Evolutionary conservation across 768 basidiomycete species (phyloP), one percentile per base, ranked within the genome.

Genomic region (Leucosporidium yakuticum): DNA sequence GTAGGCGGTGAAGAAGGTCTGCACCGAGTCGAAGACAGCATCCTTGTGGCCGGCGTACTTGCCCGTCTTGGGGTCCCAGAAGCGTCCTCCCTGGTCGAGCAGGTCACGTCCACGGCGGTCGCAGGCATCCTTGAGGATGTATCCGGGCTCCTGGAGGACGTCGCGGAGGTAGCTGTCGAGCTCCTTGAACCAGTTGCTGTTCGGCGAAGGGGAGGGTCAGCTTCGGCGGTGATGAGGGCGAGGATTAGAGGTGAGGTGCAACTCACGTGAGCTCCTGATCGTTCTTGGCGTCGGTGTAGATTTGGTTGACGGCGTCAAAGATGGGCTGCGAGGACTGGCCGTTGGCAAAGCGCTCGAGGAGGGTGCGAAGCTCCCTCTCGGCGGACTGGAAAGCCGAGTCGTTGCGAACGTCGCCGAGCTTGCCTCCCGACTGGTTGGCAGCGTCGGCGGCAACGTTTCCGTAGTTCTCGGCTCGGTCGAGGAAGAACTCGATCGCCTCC

Each of bases 281-380:
- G 51, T 86, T 81, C 59, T 82, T 81, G 0, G 89, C 83, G 76
- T 94, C 90, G 58, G 86, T 82, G 69, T 87, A 87, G 21, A 99
- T 82, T 3, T 83, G 83, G 73, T 87, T 82, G 50, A 88, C 81
- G 7, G 92, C 84, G 69, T 89, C 84, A 47, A 88, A 81, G 66
- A 95, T 83, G 36, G 82, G 78, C 65, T 87, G 81, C 79, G 93
- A 83, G 49, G 85, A 85, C 73, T 80, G 76, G 62, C 84, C 84
- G 74, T 90, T 87, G 9, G 94, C 94, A 77, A 98, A 93, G 27
- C 95, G 87, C 79, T 97, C 93, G 51, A 96, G 85, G 17, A 97
- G 82, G 1, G 86, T 87, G 56, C 90, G 86, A 31, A 83, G 82
- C 19, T 88, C 83, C 47, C 82, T 79, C 57, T 84, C 39, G 25